Percentiles rank a stretch among this genome's conserved stretches.
These are phyloP conservation scores for Amyloporia xantha DNA, from an alignment of 768 basidiomycete species.

Conservation along the genomic window DNA sequence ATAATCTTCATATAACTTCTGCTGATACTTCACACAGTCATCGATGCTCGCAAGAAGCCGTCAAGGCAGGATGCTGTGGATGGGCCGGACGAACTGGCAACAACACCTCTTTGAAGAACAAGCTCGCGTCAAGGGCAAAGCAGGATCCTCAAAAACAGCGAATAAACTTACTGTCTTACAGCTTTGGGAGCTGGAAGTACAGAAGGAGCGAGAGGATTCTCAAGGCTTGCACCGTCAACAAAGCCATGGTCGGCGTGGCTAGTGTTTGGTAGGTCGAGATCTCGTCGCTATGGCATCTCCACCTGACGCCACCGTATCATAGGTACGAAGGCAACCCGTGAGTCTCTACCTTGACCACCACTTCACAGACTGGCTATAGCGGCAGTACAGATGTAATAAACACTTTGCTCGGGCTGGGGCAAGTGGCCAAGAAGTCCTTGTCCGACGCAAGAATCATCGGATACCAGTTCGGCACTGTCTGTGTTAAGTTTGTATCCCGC, in stretches of 20 bases:
- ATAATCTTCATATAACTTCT: no score
- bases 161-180: no score
- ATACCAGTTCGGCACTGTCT: slow-evolving; percentile 97
- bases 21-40: no score
- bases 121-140: no score
- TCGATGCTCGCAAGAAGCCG: no score
- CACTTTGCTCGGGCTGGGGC: slow-evolving; percentile 88
- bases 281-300: slow-evolving; percentile 5
- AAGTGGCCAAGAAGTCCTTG: slow-evolving; percentile 80
- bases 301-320: neutral
- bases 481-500: slow-evolving; percentile 40
- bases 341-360: slow-evolving; percentile 34
- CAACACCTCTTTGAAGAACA: no score
- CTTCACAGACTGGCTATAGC: neutral
- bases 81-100: no score
- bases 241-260: slow-evolving; percentile 95
- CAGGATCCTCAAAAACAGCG: no score
- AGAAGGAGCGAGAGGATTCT: slow-evolving; percentile 82
- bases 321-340: slow-evolving; percentile 99
- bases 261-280: slow-evolving; percentile 80
- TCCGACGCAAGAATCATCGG: slow-evolving; percentile 67
- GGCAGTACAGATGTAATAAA: slow-evolving; percentile 78
- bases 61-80: no score
- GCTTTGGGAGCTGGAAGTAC: no score
- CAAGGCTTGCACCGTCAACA: slow-evolving; percentile 78